Percentiles rank a stretch among this genome's conserved stretches.
phyloP scores from a whole-genome alignment of 768 basidiomycete genomes.

The Auricularia sp. region DNA sequence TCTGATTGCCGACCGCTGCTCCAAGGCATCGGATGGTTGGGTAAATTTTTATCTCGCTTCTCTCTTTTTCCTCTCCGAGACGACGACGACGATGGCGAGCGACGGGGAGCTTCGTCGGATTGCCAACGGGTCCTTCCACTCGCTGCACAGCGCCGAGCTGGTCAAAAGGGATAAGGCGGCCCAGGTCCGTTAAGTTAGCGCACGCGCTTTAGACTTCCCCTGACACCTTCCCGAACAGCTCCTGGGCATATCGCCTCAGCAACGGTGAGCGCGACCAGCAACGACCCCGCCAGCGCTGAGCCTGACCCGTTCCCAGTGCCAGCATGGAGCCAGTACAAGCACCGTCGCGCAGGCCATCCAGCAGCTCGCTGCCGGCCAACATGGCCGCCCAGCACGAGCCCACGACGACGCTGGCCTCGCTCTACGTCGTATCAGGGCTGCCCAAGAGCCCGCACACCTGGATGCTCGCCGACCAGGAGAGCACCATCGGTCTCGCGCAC shows the following conservation, averaged over 20 bases:
- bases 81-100: neutral
- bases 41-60: too few species aligned
- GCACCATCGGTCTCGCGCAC: constrained; percentile 73
- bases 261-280: neutral
- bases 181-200: neutral
- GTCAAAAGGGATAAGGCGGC: neutral
- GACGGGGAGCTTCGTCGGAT: neutral
- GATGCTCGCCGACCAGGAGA: constrained; percentile 79
- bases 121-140: neutral
- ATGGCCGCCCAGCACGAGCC: constrained; percentile 33
- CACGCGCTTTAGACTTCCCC: neutral
- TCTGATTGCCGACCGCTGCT: too few species aligned
- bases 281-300: neutral
- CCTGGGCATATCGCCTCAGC: neutral
- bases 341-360: neutral
- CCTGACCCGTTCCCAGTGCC: neutral
- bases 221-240: neutral
- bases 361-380: neutral
- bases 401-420: constrained; percentile 66
- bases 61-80: too few species aligned
- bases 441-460: constrained; percentile 85
- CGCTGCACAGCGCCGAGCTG: neutral
- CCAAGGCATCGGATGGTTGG: too few species aligned
- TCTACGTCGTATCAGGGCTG: constrained; percentile 81
- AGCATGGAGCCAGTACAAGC: neutral